Percentiles rank a stretch among this genome's conserved stretches.
phyloP scores from a whole-genome alignment of 1,284 basidiomycete species.

The Peniophora sp. region DNA sequence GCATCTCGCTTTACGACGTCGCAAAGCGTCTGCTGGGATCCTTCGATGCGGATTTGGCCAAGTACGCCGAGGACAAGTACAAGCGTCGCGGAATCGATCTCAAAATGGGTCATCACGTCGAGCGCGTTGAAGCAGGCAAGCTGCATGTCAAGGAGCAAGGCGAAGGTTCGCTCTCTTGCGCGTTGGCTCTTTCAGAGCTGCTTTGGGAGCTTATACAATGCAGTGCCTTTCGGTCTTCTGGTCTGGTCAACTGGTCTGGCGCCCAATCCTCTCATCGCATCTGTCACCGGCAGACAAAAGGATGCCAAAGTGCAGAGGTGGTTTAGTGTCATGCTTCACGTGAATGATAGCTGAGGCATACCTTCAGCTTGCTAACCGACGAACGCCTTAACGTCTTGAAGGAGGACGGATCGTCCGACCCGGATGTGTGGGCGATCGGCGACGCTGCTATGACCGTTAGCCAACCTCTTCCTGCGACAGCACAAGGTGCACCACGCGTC shows the following conservation, averaged over 20 bases:
- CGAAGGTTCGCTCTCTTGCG: slow-evolving; percentile 37
- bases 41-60: slow-evolving; percentile 63
- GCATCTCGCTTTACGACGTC: slow-evolving; percentile 77
- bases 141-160: slow-evolving; percentile 58
- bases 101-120: slow-evolving; percentile 72
- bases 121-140: slow-evolving; percentile 63
- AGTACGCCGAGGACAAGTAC: slow-evolving; percentile 70
- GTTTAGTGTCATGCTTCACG: slow-evolving; percentile 8
- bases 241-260: slow-evolving; percentile 85
- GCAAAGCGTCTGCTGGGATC: slow-evolving; percentile 74
- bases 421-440: slow-evolving; percentile 79
- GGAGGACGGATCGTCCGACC: slow-evolving; percentile 49
- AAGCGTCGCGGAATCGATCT: slow-evolving; percentile 73
- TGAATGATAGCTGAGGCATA: slow-evolving; percentile 2
- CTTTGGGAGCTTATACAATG: slow-evolving; percentile 4
- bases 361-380: slow-evolving; percentile 50
- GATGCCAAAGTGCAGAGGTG: slow-evolving; percentile 56
- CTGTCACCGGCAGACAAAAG: slow-evolving; percentile 54
- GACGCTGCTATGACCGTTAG: slow-evolving; percentile 63
- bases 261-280: slow-evolving; percentile 68
- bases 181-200: neutral
- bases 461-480: slow-evolving; percentile 72
- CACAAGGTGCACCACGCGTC: slow-evolving; percentile 69
- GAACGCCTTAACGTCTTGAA: slow-evolving; percentile 54
- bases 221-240: slow-evolving; percentile 73